Conservation (phyloP, 2,329 filamentous ascomycete genomes). For the Chaetomium sp. region DNA sequence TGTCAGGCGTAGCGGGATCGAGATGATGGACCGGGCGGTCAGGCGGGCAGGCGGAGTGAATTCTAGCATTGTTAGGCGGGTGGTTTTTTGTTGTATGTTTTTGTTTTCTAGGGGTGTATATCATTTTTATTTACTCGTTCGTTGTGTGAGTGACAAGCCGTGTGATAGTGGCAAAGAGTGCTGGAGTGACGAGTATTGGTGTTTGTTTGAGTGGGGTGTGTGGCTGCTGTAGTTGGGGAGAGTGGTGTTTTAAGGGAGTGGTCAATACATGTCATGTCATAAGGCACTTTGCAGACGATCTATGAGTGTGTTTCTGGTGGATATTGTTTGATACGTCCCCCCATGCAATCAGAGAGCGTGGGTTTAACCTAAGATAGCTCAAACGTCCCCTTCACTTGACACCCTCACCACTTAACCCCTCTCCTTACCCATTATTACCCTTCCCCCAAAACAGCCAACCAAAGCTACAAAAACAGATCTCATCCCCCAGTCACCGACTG, state of each 20-base stretch:
- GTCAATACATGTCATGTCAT: too few relatives aligned
- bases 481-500: neutral
- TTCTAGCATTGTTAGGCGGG: neutral
- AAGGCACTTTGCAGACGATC: too few relatives aligned
- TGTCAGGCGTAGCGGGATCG: neutral
- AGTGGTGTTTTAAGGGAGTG: too few relatives aligned
- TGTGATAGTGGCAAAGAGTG: too few relatives aligned
- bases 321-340: too few relatives aligned
- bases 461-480: neutral
- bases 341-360: too few relatives aligned
- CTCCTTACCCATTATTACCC: neutral
- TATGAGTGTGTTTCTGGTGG: too few relatives aligned
- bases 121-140: neutral
- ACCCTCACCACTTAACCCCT: neutral
- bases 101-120: neutral
- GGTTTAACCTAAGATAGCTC: too few relatives aligned
- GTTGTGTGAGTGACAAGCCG: neutral
- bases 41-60: neutral
- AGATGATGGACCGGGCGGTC: neutral
- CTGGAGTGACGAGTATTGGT: too few relatives aligned
- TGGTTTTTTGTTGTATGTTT: neutral
- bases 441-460: neutral
- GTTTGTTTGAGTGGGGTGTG: too few relatives aligned
- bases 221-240: too few relatives aligned
- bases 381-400: too few relatives aligned